Base-by-base conservation (phyloP, 2,329 filamentous ascomycete species). In the Cordyceps farinosa region DNA sequence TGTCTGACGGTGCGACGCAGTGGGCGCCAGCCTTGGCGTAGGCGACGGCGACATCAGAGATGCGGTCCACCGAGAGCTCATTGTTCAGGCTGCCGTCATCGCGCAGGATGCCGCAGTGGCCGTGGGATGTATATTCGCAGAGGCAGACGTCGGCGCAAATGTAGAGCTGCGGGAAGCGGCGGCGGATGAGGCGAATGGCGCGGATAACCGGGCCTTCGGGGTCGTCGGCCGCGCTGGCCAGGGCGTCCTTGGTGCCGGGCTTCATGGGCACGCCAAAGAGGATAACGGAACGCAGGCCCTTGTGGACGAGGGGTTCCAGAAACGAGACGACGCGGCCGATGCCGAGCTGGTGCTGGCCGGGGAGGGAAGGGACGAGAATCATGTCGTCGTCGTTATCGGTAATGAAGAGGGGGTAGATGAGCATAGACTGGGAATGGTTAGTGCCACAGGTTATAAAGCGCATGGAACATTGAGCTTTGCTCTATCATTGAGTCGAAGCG, bases 81-180 rank as follows among this genome's bases (percentile, higher is more conserved):
- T 99, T 98, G 84, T 98, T 97, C 65, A 99, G 83, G 66, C 87
- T 90, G 66, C 92, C 92, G 74, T 99, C 95, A 69, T 97, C 92
- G 63, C 92, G 87, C 52, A 99, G 84, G 70, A 99, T 97, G 60
- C 95, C 95, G 74, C 95, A 99, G 80, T 99, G 95, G 51, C 95
- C 95, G 76, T 99, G 95, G 7, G 91, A 95, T 1, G 95, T 99
- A 79, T 99, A 99, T 78, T 99, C 95, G 84, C 95, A 99, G 8
- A 99, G 88, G 74, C 95, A 98, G 64, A 99, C 95, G 74, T 99
- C 95, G 65, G 89, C 87, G 68, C 90, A 88, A 70, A 99, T 91
- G 79, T 96, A 98, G 65, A 99, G 84, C 66, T 92, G 87, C 2
- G 95, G 95, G 77, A 97, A 98, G 45, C 87, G 84, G 67, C 90